phyloP scores from a whole-genome alignment of 257 asterid genomes.

The Eustoma russellianum region DNA sequence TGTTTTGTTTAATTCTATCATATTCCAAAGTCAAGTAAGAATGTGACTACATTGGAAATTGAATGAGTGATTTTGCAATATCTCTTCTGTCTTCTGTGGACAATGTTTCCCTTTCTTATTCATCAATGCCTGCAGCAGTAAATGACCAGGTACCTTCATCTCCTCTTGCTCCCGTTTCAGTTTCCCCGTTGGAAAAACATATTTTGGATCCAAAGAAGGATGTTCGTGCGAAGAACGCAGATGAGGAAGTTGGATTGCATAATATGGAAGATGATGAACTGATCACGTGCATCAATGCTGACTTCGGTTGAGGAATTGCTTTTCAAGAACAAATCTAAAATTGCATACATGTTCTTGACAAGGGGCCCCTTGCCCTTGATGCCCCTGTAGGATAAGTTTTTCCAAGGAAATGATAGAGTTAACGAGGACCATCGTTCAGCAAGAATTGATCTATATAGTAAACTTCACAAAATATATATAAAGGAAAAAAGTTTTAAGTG shows the following conservation, averaged over 20 bases:
- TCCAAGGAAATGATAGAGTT: slow-evolving; percentile 36
- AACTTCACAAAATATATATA: too few species aligned
- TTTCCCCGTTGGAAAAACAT: too few species aligned
- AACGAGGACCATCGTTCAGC: too few species aligned
- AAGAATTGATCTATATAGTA: too few species aligned
- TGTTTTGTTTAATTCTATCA: too few species aligned
- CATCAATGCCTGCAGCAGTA: background rate
- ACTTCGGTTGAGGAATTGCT: slow-evolving; percentile 27
- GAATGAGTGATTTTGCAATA: too few species aligned
- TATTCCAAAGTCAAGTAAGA: too few species aligned
- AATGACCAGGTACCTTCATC: background rate
- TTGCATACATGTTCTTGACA: slow-evolving; percentile 63
- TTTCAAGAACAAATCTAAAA: slow-evolving; percentile 25
- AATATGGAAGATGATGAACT: slow-evolving; percentile 11
- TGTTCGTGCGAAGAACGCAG: background rate
- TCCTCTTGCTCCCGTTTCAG: slow-evolving; percentile 1
- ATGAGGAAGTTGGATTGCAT: background rate
- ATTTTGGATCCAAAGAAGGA: too few species aligned
- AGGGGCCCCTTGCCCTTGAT: slow-evolving; percentile 44
- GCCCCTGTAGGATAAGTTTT: slow-evolving; percentile 59
- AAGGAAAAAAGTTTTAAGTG: too few species aligned
- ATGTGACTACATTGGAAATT: too few species aligned
- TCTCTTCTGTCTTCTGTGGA: slow-evolving; percentile 1
- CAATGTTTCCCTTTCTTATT: background rate
- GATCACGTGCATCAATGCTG: slow-evolving; percentile 49